These are phyloP conservation scores for Medicago truncatula DNA, from an alignment of 306 rosid genomes.

Conservation along the genomic window MtrunA17r5.0-ANR NC_053045.1:5890001-5890500, in stretches of 20 bases:
- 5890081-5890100: constrained; percentile 17
- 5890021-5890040: neutral
- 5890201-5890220: too few species aligned
- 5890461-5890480: constrained; percentile 26
- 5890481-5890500: constrained; percentile 48
- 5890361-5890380: too few species aligned
- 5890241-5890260: too few species aligned
- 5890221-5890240: too few species aligned
- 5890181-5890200: too few species aligned
- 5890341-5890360: too few species aligned
- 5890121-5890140: neutral
- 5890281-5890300: neutral
- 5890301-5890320: constrained; percentile 17
- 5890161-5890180: too few species aligned
- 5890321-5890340: neutral
- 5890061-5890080: neutral
- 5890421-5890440: too few species aligned
- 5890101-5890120: constrained; percentile 23
- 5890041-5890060: neutral
- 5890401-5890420: too few species aligned
- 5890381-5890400: too few species aligned
- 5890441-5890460: neutral
- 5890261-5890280: too few species aligned
- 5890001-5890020: neutral
- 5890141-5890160: too few species aligned